These are phyloP conservation scores for Claviceps maximensis DNA, from an alignment of 2,329 filamentous ascomycete species.

Conservation along the genomic window DNA sequence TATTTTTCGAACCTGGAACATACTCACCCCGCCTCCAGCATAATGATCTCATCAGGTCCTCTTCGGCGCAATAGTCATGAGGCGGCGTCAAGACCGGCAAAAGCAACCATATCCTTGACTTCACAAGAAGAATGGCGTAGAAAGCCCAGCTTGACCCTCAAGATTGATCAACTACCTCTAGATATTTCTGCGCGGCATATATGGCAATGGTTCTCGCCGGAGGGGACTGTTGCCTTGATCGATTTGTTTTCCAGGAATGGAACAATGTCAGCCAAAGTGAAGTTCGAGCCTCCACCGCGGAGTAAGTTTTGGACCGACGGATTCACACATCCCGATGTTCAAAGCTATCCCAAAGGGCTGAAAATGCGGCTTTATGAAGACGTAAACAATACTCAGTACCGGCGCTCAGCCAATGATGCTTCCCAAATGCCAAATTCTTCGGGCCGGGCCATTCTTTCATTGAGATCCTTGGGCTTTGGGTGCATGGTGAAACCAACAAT, in stretches of 20 bases:
- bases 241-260: constrained; percentile 26
- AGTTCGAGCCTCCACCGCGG: constrained; percentile 44
- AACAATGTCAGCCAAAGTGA: constrained; percentile 29
- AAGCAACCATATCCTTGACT: neutral
- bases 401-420: neutral
- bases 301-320: constrained; percentile 36
- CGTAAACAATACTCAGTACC: neutral
- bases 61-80: neutral
- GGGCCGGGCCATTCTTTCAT: constrained; percentile 26
- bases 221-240: constrained; percentile 42
- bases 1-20: neutral
- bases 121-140: constrained; percentile 15
- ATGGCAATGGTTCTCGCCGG: constrained; percentile 34
- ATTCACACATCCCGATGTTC: constrained; percentile 12
- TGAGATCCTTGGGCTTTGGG: constrained; percentile 46
- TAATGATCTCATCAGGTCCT: neutral
- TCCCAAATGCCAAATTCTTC: neutral
- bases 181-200: constrained; percentile 30
- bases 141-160: constrained; percentile 21
- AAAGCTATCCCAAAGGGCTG: constrained; percentile 11
- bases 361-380: constrained; percentile 8
- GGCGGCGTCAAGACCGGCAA: neutral
- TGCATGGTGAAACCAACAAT: constrained; percentile 36
- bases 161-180: constrained; percentile 20
- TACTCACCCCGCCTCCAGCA: neutral